phyloP scores from a whole-genome alignment of 306 rosid species.

The Mimosa bimucronata region DNA sequence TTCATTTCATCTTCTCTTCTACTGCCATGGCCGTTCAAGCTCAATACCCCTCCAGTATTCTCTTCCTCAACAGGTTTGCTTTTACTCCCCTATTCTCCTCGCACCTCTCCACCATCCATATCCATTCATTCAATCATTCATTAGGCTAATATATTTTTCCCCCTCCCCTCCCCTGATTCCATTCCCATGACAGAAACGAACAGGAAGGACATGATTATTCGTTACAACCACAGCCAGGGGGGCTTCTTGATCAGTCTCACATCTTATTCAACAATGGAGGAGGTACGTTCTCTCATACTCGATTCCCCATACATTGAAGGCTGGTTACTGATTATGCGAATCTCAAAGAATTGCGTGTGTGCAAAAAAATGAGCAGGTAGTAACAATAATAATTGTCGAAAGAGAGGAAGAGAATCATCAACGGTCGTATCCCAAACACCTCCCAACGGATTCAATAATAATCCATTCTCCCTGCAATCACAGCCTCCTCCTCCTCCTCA shows the following conservation, averaged over 20 bases:
- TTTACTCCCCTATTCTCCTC: not conserved
- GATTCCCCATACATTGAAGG: too few relatives aligned
- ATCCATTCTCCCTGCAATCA: conserved; percentile 60
- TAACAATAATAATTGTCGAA: conserved; percentile 46
- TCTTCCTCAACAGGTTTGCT: conserved; percentile 73
- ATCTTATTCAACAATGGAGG: conserved; percentile 75
- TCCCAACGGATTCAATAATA: conserved; percentile 36
- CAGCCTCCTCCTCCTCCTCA: conserved; percentile 49
- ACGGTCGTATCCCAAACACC: conserved; percentile 31
- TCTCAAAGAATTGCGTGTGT: conserved; percentile 5
- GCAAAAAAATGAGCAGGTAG: conserved; percentile 35
- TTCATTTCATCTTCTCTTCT: not conserved
- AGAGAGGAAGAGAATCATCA: conserved; percentile 80
- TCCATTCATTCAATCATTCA: not conserved
- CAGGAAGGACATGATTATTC: conserved; percentile 80
- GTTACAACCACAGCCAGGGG: conserved; percentile 63
- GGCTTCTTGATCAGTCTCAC: conserved; percentile 68
- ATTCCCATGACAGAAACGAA: conserved; percentile 52
- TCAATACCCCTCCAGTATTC: conserved; percentile 88
- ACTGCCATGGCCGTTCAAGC: conserved; percentile 93
- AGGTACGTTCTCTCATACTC: conserved; percentile 20
- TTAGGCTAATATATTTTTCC: too few relatives aligned
- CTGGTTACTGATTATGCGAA: not conserved
- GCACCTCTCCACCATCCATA: not conserved
- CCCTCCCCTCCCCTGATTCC: too few relatives aligned